Evolutionary conservation across 768 basidiomycete genomes (phyloP).

Genomic region (Russula sp.): DNA sequence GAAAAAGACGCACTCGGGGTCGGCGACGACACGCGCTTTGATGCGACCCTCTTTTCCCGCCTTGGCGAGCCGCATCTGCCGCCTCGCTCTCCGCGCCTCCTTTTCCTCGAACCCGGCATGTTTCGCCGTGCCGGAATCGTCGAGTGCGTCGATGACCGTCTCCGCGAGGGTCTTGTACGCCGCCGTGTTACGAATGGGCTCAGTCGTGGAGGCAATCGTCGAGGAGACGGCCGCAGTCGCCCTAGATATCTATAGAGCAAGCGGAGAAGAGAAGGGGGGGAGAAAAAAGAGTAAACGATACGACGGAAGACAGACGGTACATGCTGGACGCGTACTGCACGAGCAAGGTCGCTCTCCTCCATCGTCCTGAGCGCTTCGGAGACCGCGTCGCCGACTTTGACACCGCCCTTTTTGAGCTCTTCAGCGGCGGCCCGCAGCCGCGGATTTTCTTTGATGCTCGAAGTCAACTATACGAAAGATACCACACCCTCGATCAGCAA

Average conservation of each 20-base stretch:
- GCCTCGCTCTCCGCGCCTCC: conserved; percentile 73
- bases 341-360: conserved; percentile 92
- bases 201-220: conserved; percentile 83
- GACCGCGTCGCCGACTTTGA: conserved; percentile 92
- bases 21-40: conserved; percentile 51
- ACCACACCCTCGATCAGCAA: background rate
- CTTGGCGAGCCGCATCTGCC: conserved; percentile 77
- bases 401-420: conserved; percentile 81
- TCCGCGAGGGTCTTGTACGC: conserved; percentile 91
- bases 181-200: conserved; percentile 93
- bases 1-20: conserved; percentile 66
- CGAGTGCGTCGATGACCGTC: conserved; percentile 84
- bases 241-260: conserved; percentile 56
- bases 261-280: no score
- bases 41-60: conserved; percentile 67
- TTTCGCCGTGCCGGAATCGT: conserved; percentile 88
- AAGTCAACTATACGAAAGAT: conserved; percentile 53
- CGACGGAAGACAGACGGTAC: background rate
- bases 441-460: conserved; percentile 95
- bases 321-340: conserved; percentile 47
- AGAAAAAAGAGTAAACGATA: background rate
- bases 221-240: conserved; percentile 82
- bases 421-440: conserved; percentile 86
- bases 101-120: conserved; percentile 96
- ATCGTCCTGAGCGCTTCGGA: conserved; percentile 84